A percentile compares a stretch with the other conserved stretches of the same genome.
These are phyloP conservation scores for Schizonepeta tenuifolia DNA, from an alignment of 257 asterid genomes.

Conservation along the genomic window DNA sequence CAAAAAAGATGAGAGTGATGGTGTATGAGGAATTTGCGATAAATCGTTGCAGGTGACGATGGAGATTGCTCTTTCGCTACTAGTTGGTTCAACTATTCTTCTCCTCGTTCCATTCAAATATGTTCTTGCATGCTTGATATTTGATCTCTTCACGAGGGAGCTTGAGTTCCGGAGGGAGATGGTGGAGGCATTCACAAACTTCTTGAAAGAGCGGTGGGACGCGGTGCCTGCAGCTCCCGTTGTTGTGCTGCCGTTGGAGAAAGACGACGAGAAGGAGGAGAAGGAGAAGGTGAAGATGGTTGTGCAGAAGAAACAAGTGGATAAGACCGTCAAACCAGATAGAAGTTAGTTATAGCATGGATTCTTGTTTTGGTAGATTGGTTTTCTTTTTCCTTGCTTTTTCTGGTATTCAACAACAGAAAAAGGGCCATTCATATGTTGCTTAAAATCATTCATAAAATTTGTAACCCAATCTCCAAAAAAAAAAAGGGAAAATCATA, in stretches of 20 bases:
- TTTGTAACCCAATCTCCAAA: too few species aligned
- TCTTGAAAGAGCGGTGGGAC: slow-evolving; percentile 89
- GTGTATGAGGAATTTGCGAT: not conserved
- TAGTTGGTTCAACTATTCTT: slow-evolving; percentile 61
- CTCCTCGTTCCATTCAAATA: slow-evolving; percentile 83
- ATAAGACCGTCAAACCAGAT: slow-evolving; percentile 35
- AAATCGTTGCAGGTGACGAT: slow-evolving; percentile 62
- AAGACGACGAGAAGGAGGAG: slow-evolving; percentile 44
- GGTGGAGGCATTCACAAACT: slow-evolving; percentile 65
- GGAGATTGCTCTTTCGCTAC: slow-evolving; percentile 77
- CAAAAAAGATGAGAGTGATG: too few species aligned
- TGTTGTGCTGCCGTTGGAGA: slow-evolving; percentile 73
- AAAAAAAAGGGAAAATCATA: too few species aligned
- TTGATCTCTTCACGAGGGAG: slow-evolving; percentile 91
- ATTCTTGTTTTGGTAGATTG: slow-evolving; percentile 14
- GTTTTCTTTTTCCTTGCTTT: not conserved
- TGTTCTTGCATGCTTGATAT: slow-evolving; percentile 56
- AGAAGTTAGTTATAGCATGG: slow-evolving; percentile 28
- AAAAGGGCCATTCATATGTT: too few species aligned
- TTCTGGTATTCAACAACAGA: not conserved
- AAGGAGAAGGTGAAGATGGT: slow-evolving; percentile 48
- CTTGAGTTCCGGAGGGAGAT: slow-evolving; percentile 74
- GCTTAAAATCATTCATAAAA: too few species aligned
- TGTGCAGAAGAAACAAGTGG: slow-evolving; percentile 31
- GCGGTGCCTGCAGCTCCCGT: slow-evolving; percentile 92